Base-by-base conservation (phyloP, 2,329 filamentous ascomycete species). In the Phaeoacremonium minimum region DNA sequence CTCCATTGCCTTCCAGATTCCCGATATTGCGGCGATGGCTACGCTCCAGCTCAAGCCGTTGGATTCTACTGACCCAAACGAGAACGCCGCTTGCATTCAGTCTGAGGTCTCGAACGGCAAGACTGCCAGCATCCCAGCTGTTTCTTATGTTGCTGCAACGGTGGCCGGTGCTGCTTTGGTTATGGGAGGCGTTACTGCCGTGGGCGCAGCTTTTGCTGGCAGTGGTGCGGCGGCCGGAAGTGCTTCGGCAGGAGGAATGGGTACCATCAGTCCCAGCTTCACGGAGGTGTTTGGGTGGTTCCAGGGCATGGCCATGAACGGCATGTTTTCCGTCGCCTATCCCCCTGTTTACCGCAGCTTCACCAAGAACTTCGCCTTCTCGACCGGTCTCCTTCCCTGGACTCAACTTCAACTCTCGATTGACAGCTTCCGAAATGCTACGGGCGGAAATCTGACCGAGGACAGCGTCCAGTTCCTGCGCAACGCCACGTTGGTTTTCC, bases 261-360 rank as follows among this genome's bases (percentile, higher is more conserved):
- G 79, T 3, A 73, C 83, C 9, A 69, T 83, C 28, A 93, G 87
- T 49, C 93, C 93, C 17, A 87, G 83, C 36, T 96, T 97, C 57
- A 74, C 73, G 30, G 87, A 96, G 53, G 81, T 94, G 32, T 75
- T 95, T 47, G 81, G 83, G 43, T 94, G 87, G 78, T 95, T 97
- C 61, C 90, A 97, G 63, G 83, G 85, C 33, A 85, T 97, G 72
- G 89, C 93, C 18, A 85, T 93, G 69, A 96, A 93, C 61, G 90
- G 93, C 46, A 97, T 97, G 93, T 73, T 95, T 58, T 94, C 87
- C 41, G 90, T 94, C 50, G 78, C 83, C 50, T 89, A 95, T 48
- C 93, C 93, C 4, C 71, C 79, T 22, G 80, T 97, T 26, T 97
- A 97, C 66, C 80, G 83, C 48, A 91, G 82, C 58, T 98, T 95